Evolutionary conservation across 2,329 filamentous ascomycete genomes (phyloP), one percentile per base, ranked within the genome.

Genomic region (Colletotrichum costaricense): DNA sequence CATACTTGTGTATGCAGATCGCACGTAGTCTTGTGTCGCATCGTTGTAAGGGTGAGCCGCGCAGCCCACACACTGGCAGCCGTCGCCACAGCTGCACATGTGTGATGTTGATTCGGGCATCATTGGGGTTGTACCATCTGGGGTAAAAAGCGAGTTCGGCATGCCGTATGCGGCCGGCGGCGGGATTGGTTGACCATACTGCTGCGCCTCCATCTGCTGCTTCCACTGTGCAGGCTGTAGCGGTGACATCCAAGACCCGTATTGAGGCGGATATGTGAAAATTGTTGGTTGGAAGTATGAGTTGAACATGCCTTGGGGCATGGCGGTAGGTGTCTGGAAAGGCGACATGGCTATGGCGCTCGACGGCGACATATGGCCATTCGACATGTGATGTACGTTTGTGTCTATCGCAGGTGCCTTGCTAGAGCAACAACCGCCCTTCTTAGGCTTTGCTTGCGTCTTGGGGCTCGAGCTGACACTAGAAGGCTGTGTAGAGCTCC

Each of bases 11-110:
- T 82, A 86, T 1, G 87, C 87, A 7, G 87, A 88, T 64, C 86
- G 83, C 3, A 91, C 84, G 71, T 86, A 86, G 63, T 84, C 85
- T 74, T 85, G 87, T 63, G 89, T 93, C 26, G 91, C 89, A 8
- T 89, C 86, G 76, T 93, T 93, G 78, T 91, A 92, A 14, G 92
- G 91, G 79, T 93, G 92, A 2, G 89, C 89, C 5, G 90, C 86
- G 78, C 92, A 94, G 12, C 91, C 92, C 46, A 93, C 84, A 78
- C 92, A 94, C 76, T 91, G 87, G 76, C 92, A 94, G 33, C 84
- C 84, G 67, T 92, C 89, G 24, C 92, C 92, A 78, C 92, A 94
- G 60, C 85, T 85, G 77, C 92, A 94, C 67, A 81, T 83, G 58
- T 83, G 83, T 66, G 79, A 82, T 24, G 80, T 84, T 14, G 60